Conservation (phyloP, 495 filamentous ascomycete species). For the Filosporella fistucella region DNA sequence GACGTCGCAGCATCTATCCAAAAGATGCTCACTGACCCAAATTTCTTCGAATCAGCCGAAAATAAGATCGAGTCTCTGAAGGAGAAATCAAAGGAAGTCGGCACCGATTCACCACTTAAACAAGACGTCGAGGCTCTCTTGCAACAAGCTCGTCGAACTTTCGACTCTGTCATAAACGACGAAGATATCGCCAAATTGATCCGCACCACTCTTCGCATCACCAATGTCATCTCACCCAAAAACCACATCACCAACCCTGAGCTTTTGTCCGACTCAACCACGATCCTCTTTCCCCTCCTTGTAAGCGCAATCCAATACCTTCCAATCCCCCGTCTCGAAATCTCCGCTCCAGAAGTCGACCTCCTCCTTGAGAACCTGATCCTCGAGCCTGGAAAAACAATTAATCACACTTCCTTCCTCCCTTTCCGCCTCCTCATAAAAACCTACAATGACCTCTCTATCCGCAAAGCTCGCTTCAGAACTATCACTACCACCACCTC, state of each 20-base stretch:
- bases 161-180: conserved; percentile 65
- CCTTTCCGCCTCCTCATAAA: conserved; percentile 77
- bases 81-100: conserved; percentile 58
- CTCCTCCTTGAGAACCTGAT: conserved; percentile 87
- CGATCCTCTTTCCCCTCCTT: conserved; percentile 75
- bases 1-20: conserved; percentile 69
- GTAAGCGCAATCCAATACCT: conserved; percentile 77
- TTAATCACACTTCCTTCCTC: conserved; percentile 85
- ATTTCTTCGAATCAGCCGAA: conserved; percentile 68
- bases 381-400: conserved; percentile 78
- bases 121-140: conserved; percentile 72
- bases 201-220: conserved; percentile 57
- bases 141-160: conserved; percentile 59
- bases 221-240: conserved; percentile 58
- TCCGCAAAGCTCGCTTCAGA: conserved; percentile 72
- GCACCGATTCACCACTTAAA: conserved; percentile 59
- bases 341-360: conserved; percentile 77
- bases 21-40: conserved; percentile 80
- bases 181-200: conserved; percentile 62
- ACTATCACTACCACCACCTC: conserved; percentile 61
- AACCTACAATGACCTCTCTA: conserved; percentile 80
- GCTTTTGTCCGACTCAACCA: conserved; percentile 66
- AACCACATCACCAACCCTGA: conserved; percentile 54
- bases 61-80: conserved; percentile 70
- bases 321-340: conserved; percentile 81